phyloP scores from a whole-genome alignment of 1,284 basidiomycete genomes.

The Irpex sp. region DNA sequence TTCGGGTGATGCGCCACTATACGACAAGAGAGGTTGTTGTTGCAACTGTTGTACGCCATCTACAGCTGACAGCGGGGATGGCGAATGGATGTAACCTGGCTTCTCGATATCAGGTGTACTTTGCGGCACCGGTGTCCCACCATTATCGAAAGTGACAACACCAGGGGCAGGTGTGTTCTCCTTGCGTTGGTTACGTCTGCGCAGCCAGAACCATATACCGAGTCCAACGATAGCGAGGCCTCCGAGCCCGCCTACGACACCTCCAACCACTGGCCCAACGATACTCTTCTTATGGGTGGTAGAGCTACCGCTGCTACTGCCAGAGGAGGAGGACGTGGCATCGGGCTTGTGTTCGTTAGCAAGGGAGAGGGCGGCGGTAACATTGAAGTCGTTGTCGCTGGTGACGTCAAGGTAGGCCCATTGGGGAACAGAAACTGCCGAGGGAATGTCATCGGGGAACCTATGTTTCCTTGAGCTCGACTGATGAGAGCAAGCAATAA shows the following conservation, averaged over 20 bases:
- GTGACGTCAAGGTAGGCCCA: conserved; percentile 14
- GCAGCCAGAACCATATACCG: conserved; percentile 7
- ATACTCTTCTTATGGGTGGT: background rate
- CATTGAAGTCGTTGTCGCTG: background rate
- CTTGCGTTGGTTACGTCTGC: background rate
- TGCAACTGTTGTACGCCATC: background rate
- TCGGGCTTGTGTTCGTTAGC: conserved; percentile 5
- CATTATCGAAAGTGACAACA: background rate
- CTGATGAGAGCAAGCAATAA: no score
- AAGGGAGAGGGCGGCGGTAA: background rate
- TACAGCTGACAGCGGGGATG: background rate
- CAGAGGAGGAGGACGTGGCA: background rate
- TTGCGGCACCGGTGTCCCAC: background rate
- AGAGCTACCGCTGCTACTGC: background rate
- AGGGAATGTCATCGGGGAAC: conserved; percentile 9
- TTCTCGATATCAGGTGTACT: conserved; percentile 4
- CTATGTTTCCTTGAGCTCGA: background rate
- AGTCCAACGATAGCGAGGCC: background rate
- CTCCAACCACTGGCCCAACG: background rate
- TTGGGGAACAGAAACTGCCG: conserved; percentile 5
- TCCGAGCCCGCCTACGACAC: conserved; percentile 1
- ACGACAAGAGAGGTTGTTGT: background rate
- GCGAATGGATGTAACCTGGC: background rate
- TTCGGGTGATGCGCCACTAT: background rate
- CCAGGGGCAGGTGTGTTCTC: background rate